Evolutionary conservation across 2,329 filamentous ascomycete species (phyloP).

Genomic region (Colletotrichum sp.): DNA sequence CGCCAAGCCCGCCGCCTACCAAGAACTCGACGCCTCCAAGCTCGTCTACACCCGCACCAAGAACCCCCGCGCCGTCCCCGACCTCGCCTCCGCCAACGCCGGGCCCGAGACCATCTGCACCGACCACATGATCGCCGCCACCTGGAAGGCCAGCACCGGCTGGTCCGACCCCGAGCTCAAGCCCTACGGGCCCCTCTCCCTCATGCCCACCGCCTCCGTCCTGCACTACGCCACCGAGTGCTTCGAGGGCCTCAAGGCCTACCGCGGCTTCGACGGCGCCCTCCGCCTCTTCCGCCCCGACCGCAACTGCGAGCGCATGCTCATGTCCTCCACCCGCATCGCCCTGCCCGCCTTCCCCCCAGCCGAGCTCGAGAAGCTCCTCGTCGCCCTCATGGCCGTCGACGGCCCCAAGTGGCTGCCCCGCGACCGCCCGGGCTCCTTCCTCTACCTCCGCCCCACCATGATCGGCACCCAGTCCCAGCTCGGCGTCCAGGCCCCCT

Average conservation of each 20-base stretch:
- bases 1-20: slow-evolving; percentile 57
- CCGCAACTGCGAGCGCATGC: slow-evolving; percentile 72
- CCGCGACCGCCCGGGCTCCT: slow-evolving; percentile 68
- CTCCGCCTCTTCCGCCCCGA: slow-evolving; percentile 81
- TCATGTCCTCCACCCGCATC: slow-evolving; percentile 67
- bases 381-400: slow-evolving; percentile 72
- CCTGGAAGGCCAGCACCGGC: slow-evolving; percentile 69
- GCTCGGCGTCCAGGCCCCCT: slow-evolving; percentile 81
- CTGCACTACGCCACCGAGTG: slow-evolving; percentile 92
- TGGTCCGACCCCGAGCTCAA: slow-evolving; percentile 78
- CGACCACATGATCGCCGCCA: slow-evolving; percentile 86
- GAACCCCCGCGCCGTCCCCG: slow-evolving; percentile 57
- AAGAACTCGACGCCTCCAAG: slow-evolving; percentile 67
- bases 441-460: slow-evolving; percentile 85
- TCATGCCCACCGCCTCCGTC: slow-evolving; percentile 81
- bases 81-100: slow-evolving; percentile 50
- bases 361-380: slow-evolving; percentile 74
- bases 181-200: slow-evolving; percentile 77
- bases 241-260: slow-evolving; percentile 85
- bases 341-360: slow-evolving; percentile 78
- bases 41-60: slow-evolving; percentile 65
- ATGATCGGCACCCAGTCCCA: slow-evolving; percentile 84
- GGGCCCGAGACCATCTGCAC: slow-evolving; percentile 66
- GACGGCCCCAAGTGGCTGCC: slow-evolving; percentile 85
- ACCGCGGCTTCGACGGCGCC: slow-evolving; percentile 77